A percentile compares a stretch with the other conserved stretches of the same genome.
Evolutionary conservation across 148 eudicot species (phyloP).

Genomic region (Vaccinium corymbosum): DNA sequence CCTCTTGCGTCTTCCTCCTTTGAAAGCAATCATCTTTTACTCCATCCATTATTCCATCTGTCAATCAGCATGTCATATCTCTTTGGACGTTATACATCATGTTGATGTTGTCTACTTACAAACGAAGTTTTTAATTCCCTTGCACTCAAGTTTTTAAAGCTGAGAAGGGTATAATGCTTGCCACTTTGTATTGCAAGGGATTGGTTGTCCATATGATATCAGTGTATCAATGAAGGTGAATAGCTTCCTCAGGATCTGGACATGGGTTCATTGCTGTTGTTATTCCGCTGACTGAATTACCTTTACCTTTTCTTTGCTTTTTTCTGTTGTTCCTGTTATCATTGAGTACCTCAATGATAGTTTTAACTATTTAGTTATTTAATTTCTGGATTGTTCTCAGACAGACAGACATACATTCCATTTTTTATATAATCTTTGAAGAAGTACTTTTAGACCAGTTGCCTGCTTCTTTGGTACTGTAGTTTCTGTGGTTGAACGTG

Average conservation of each 20-base stretch:
- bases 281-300: not conserved
- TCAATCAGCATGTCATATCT: not conserved
- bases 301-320: not conserved
- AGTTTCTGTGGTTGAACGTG: slow-evolving; percentile 2
- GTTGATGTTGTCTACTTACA: too few species aligned
- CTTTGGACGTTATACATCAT: too few species aligned
- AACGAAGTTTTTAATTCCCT: too few species aligned
- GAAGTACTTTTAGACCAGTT: not conserved
- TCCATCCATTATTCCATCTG: not conserved
- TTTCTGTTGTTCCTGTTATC: not conserved
- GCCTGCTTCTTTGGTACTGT: not conserved
- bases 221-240: too few species aligned
- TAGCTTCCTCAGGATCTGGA: too few species aligned
- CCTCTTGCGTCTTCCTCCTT: not conserved
- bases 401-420: not conserved
- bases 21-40: not conserved
- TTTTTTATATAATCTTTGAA: not conserved
- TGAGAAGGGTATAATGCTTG: too few species aligned
- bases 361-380: slow-evolving; percentile 5
- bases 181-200: too few species aligned
- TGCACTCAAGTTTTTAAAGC: too few species aligned
- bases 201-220: too few species aligned
- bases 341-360: not conserved
- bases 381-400: not conserved
- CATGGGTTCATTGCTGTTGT: not conserved